Conservation (phyloP, 345 rosid species). For the Hevea brasiliensis region DNA sequence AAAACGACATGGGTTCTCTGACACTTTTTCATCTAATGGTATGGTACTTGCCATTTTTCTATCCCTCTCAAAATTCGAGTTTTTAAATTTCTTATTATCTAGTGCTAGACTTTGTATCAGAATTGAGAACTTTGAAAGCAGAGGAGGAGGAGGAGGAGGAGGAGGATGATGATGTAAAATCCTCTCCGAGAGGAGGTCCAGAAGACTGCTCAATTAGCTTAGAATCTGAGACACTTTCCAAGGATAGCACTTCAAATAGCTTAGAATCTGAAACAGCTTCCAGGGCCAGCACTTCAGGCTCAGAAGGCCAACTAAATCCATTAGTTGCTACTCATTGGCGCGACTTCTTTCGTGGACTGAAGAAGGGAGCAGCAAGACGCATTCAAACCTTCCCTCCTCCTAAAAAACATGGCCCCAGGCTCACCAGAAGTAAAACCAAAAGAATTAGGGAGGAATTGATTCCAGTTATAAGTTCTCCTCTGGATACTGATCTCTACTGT, state of each 20-base stretch:
- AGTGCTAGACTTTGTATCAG: constrained; percentile 25
- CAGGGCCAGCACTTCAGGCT: constrained; percentile 56
- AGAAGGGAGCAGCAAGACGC: constrained; percentile 53
- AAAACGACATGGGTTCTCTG: constrained; percentile 49
- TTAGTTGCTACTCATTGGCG: constrained; percentile 40
- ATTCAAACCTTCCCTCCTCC: constrained; percentile 48
- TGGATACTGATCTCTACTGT: constrained; percentile 59
- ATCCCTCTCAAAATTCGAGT: not conserved
- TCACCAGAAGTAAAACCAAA: constrained; percentile 64
- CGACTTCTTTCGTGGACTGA: constrained; percentile 56
- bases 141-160: constrained; percentile 22
- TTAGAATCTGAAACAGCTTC: constrained; percentile 27
- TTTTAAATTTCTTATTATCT: not conserved
- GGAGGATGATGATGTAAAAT: not conserved
- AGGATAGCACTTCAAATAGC: constrained; percentile 17
- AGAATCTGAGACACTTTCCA: constrained; percentile 41
- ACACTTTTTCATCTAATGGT: constrained; percentile 51
- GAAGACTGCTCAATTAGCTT: constrained; percentile 39
- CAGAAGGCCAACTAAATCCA: constrained; percentile 34
- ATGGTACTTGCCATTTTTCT: constrained; percentile 1
- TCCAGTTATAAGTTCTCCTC: constrained; percentile 39
- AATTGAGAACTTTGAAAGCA: constrained; percentile 25
- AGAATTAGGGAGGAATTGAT: constrained; percentile 57
- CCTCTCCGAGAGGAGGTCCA: constrained; percentile 22
- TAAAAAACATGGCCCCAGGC: constrained; percentile 52